Evolutionary conservation across 2,329 filamentous ascomycete genomes (phyloP).

Genomic region (Apiospora sp.): DNA sequence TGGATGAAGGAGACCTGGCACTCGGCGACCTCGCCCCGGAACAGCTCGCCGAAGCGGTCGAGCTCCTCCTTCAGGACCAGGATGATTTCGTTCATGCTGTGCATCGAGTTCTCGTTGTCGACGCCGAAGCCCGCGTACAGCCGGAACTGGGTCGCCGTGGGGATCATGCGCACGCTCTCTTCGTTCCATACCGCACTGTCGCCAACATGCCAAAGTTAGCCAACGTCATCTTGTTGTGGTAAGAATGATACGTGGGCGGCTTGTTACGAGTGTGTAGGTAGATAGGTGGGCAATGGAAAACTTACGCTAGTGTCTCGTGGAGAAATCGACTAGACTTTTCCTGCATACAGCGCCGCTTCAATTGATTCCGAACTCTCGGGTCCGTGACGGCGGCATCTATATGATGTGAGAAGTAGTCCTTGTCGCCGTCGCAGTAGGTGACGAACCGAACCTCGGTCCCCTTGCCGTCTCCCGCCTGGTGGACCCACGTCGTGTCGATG

Average conservation of each 20-base stretch:
- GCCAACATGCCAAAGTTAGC: not conserved
- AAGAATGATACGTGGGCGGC: too few relatives aligned
- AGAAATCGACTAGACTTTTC: slow-evolving; percentile 39
- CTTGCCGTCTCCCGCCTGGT: slow-evolving; percentile 21
- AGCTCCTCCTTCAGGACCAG: slow-evolving; percentile 28
- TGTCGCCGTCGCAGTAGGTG: not conserved
- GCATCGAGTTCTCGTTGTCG: slow-evolving; percentile 23
- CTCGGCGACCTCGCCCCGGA: slow-evolving; percentile 28
- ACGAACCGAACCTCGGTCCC: not conserved
- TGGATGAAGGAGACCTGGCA: slow-evolving; percentile 42
- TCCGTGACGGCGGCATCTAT: not conserved
- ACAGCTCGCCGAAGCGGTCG: slow-evolving; percentile 27
- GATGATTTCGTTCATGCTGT: slow-evolving; percentile 33
- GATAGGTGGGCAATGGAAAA: not conserved
- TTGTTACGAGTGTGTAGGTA: too few relatives aligned
- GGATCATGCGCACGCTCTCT: slow-evolving; percentile 37
- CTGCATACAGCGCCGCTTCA: slow-evolving; percentile 32
- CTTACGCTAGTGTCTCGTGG: slow-evolving; percentile 39
- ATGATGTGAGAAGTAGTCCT: not conserved
- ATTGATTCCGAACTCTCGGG: slow-evolving; percentile 30
- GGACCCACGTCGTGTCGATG: slow-evolving; percentile 39
- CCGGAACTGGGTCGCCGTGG: slow-evolving; percentile 34
- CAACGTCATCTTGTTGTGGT: too few relatives aligned
- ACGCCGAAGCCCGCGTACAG: slow-evolving; percentile 41
- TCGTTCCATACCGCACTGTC: slow-evolving; percentile 37